phyloP scores from a whole-genome alignment of 768 basidiomycete species.

The Suillus plorans region DNA sequence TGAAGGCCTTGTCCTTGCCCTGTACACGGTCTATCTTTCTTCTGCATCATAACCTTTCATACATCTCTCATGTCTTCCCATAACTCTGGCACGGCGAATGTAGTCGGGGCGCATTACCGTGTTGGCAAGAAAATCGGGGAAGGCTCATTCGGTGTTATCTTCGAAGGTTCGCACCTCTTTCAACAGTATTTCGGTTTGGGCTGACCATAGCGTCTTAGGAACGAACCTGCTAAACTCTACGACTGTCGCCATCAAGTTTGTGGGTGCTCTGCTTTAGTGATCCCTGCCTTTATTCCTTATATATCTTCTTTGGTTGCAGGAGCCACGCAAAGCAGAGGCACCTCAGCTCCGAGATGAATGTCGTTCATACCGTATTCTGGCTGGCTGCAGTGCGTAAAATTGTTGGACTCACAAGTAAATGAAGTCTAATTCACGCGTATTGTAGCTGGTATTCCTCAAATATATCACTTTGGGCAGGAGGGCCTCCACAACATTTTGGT shows the following conservation, averaged over 20 bases:
- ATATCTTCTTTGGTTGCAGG: conserved; percentile 44
- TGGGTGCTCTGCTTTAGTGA: conserved; percentile 44
- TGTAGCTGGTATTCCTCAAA: conserved; percentile 94
- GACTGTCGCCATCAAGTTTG: conserved; percentile 99
- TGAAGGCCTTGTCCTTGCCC: conserved; percentile 14
- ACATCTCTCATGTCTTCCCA: conserved; percentile 50
- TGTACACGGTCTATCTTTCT: conserved; percentile 12
- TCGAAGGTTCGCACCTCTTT: conserved; percentile 58
- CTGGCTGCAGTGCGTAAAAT: conserved; percentile 77
- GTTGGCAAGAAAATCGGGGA: conserved; percentile 99
- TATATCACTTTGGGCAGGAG: conserved; percentile 99
- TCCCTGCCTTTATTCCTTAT: conserved; percentile 2
- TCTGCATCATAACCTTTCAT: conserved; percentile 18
- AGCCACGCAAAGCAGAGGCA: conserved; percentile 92
- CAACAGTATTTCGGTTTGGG: background rate
- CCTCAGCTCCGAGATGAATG: conserved; percentile 98
- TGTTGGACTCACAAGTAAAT: conserved; percentile 7
- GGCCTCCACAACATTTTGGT: conserved; percentile 98
- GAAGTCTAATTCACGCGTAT: conserved; percentile 15
- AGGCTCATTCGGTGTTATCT: conserved; percentile 96
- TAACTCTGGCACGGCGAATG: conserved; percentile 62
- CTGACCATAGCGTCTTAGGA: conserved; percentile 47
- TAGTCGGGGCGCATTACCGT: conserved; percentile 96
- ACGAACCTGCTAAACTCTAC: conserved; percentile 98
- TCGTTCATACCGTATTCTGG: conserved; percentile 90